Evolutionary conservation across 495 filamentous ascomycete species (phyloP).

Genomic region (Hypoxylon cercidicola): DNA sequence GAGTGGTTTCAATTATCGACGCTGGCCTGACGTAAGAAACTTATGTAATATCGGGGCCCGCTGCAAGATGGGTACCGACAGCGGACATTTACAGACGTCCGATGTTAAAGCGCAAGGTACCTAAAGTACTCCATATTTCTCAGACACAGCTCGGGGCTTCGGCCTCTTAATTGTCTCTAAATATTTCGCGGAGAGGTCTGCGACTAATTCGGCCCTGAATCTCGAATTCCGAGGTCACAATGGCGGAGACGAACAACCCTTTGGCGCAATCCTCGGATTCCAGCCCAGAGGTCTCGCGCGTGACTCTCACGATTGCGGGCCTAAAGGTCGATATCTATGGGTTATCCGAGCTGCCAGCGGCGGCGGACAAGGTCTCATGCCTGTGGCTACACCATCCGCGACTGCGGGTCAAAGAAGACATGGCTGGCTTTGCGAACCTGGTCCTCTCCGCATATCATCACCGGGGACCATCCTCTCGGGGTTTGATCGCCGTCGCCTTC

Average conservation of each 20-base stretch:
- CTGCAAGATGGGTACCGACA: no score
- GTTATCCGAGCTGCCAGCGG: conserved; percentile 71
- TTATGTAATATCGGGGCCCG: no score
- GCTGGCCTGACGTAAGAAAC: no score
- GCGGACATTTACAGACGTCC: no score
- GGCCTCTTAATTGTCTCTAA: no score
- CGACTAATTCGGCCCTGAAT: no score
- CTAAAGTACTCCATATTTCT: no score
- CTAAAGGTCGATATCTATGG: conserved; percentile 82
- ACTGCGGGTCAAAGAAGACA: conserved; percentile 71
- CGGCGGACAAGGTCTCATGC: conserved; percentile 67
- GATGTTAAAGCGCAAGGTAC: no score
- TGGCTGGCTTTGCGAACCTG: conserved; percentile 63
- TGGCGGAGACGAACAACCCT: conserved; percentile 46
- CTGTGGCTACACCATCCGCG: conserved; percentile 91
- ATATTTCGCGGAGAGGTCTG: no score
- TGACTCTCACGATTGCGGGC: conserved; percentile 75
- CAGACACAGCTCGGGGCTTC: no score
- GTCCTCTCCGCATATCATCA: conserved; percentile 50
- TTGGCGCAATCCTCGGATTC: conserved; percentile 35
- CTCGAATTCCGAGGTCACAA: conserved; percentile 3
- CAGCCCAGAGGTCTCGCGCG: conserved; percentile 64
- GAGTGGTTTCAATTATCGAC: no score
- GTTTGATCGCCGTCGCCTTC: conserved; percentile 82
- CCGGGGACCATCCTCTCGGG: conserved; percentile 36